These are phyloP conservation scores for Podaxis sp. DNA, from an alignment of 768 basidiomycete species.

Conservation along the genomic window DNA sequence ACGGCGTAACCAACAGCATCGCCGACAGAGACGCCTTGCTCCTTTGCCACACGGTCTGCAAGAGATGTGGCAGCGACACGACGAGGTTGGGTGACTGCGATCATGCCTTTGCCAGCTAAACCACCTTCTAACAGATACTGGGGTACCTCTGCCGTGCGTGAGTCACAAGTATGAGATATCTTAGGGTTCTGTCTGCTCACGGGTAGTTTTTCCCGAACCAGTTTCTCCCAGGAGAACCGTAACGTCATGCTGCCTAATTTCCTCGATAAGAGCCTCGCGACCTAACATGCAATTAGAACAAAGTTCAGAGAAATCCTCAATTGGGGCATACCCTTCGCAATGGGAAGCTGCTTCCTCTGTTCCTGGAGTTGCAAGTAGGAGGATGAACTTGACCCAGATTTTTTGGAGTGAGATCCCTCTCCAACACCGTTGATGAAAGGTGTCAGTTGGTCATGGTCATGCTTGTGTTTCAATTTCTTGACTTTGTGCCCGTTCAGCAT, in stretches of 20 bases:
- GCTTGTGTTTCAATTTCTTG: slow-evolving; percentile 34
- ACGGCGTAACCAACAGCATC: slow-evolving; percentile 89
- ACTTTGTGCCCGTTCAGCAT: slow-evolving; percentile 25
- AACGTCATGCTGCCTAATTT: slow-evolving; percentile 76
- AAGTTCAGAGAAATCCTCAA: not conserved
- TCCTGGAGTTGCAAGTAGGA: slow-evolving; percentile 47
- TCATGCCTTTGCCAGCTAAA: slow-evolving; percentile 66
- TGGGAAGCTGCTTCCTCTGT: slow-evolving; percentile 73
- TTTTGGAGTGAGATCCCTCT: slow-evolving; percentile 18
- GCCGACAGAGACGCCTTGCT: slow-evolving; percentile 75
- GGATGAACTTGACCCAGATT: slow-evolving; percentile 26
- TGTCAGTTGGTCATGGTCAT: slow-evolving; percentile 8
- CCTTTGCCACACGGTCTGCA: slow-evolving; percentile 86
- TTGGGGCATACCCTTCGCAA: slow-evolving; percentile 62
- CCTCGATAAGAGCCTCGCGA: slow-evolving; percentile 70
- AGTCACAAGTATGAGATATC: not conserved
- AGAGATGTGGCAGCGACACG: slow-evolving; percentile 94
- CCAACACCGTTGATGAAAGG: slow-evolving; percentile 3
- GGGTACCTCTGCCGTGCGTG: slow-evolving; percentile 72
- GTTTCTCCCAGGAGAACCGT: slow-evolving; percentile 94
- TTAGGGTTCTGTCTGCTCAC: slow-evolving; percentile 50
- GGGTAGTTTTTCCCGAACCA: slow-evolving; percentile 97
- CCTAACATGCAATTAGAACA: slow-evolving; percentile 43
- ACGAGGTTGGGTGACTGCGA: slow-evolving; percentile 94
- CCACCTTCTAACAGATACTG: slow-evolving; percentile 91